Percentiles rank a stretch among this genome's conserved stretches.
Evolutionary conservation across 805 yeast species (phyloP).

Genomic region (Starmera amethionina): DNA sequence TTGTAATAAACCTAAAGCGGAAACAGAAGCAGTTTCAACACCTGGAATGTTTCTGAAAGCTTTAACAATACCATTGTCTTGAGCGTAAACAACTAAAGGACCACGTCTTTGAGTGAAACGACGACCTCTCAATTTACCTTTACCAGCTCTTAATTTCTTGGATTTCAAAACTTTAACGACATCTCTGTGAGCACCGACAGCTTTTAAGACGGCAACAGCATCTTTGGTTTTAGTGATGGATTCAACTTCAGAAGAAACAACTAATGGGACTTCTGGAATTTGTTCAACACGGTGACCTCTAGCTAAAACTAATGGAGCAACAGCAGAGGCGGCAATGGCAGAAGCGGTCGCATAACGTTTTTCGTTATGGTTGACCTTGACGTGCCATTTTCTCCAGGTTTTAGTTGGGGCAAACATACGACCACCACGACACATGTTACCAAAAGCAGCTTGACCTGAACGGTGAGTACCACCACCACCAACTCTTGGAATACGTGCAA

Average conservation of each 20-base stretch:
- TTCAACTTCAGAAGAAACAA: slow-evolving; percentile 89
- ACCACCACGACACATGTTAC: slow-evolving; percentile 99
- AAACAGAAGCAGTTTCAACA: slow-evolving; percentile 93
- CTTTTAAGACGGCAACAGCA: slow-evolving; percentile 96
- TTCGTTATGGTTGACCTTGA: slow-evolving; percentile 99
- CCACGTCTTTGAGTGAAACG: slow-evolving; percentile 99
- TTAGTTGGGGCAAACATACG: slow-evolving; percentile 99
- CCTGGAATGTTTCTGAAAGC: slow-evolving; percentile 99
- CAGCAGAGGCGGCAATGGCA: slow-evolving; percentile 98
- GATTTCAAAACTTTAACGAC: slow-evolving; percentile 97
- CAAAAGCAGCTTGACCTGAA: slow-evolving; percentile 99
- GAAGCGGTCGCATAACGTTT: slow-evolving; percentile 99
- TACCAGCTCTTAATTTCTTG: slow-evolving; percentile 99
- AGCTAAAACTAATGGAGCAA: slow-evolving; percentile 95
- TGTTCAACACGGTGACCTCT: slow-evolving; percentile 99
- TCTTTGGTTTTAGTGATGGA: slow-evolving; percentile 94
- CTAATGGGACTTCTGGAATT: slow-evolving; percentile 97
- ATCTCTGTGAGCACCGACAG: slow-evolving; percentile 98
- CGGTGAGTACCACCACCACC: slow-evolving; percentile 99
- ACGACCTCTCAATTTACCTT: slow-evolving; percentile 99
- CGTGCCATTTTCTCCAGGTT: slow-evolving; percentile 99
- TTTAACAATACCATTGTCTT: slow-evolving; percentile 96
- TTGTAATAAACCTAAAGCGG: slow-evolving; percentile 90
- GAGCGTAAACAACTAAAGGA: slow-evolving; percentile 96
- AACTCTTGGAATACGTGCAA: slow-evolving; percentile 99